phyloP scores from a whole-genome alignment of 2,329 filamentous ascomycete species.

The Exophiala lecanii-corni region DNA sequence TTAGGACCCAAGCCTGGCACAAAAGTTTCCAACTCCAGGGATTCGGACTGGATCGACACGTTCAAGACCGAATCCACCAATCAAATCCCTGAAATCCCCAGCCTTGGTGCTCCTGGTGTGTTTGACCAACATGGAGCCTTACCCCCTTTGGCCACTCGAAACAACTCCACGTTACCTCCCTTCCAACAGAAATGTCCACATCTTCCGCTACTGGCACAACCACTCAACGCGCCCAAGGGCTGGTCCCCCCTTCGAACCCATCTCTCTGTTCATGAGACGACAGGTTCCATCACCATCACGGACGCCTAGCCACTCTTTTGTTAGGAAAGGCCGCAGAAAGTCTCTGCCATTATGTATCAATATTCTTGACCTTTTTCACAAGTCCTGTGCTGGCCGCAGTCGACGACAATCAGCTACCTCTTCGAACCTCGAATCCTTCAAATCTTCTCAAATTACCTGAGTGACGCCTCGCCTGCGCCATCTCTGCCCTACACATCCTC shows the following conservation, averaged over 20 bases:
- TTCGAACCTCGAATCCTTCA: background rate
- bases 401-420: background rate
- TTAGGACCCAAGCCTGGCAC: background rate
- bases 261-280: background rate
- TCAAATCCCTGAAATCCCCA: constrained; percentile 1
- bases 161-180: constrained; percentile 13
- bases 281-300: too few species aligned
- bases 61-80: background rate
- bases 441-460: constrained; percentile 3
- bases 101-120: constrained; percentile 11
- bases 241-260: background rate
- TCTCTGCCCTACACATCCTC: constrained; percentile 4
- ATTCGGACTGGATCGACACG: background rate
- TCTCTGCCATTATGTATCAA: background rate
- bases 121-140: constrained; percentile 13
- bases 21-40: background rate
- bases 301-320: background rate
- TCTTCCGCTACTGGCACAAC: background rate
- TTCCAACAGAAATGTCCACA: background rate
- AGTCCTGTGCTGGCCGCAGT: background rate
- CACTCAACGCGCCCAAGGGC: background rate
- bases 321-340: background rate
- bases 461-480: constrained; percentile 1
- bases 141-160: constrained; percentile 19
- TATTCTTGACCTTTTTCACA: background rate